Evolutionary conservation across 208 protist genomes (phyloP).

Genomic region (Crithidia mellificae): DNA sequence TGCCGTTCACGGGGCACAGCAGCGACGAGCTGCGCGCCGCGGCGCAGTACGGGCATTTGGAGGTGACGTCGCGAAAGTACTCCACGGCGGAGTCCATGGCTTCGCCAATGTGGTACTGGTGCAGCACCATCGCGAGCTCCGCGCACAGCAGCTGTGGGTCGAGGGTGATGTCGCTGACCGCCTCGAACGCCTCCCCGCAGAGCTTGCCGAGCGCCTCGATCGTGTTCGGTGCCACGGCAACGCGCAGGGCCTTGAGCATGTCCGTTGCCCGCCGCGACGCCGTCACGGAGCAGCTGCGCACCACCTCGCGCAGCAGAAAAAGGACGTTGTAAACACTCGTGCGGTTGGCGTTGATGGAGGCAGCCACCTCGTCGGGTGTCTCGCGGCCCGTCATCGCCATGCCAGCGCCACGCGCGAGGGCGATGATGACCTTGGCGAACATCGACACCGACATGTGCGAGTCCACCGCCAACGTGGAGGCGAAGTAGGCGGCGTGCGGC

Average conservation of each 20-base stretch:
- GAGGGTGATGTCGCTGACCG: constrained; percentile 51
- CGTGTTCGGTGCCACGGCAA: constrained; percentile 76
- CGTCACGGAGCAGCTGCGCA: constrained; percentile 83
- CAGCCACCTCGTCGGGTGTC: constrained; percentile 73
- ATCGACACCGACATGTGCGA: constrained; percentile 87
- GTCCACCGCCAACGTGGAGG: constrained; percentile 79
- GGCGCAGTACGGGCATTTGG: constrained; percentile 78
- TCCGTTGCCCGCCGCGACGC: constrained; percentile 71
- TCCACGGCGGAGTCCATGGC: constrained; percentile 79
- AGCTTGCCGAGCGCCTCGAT: constrained; percentile 89
- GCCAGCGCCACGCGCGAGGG: constrained; percentile 78
- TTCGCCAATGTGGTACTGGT: constrained; percentile 80
- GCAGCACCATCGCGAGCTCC: constrained; percentile 91
- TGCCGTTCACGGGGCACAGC: constrained; percentile 78
- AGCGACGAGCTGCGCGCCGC: constrained; percentile 56
- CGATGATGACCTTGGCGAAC: constrained; percentile 87
- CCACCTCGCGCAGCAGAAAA: constrained; percentile 82
- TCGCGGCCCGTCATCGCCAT: constrained; percentile 84
- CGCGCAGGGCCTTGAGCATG: constrained; percentile 81
- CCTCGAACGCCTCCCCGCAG: constrained; percentile 73
- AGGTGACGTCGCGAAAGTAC: constrained; percentile 78
- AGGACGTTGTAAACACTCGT: constrained; percentile 91
- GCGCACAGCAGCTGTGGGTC: constrained; percentile 89
- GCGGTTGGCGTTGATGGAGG: constrained; percentile 53
- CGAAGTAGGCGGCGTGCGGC: constrained; percentile 90